phyloP scores from a whole-genome alignment of 768 basidiomycete genomes.

The Suillus lakei region DNA sequence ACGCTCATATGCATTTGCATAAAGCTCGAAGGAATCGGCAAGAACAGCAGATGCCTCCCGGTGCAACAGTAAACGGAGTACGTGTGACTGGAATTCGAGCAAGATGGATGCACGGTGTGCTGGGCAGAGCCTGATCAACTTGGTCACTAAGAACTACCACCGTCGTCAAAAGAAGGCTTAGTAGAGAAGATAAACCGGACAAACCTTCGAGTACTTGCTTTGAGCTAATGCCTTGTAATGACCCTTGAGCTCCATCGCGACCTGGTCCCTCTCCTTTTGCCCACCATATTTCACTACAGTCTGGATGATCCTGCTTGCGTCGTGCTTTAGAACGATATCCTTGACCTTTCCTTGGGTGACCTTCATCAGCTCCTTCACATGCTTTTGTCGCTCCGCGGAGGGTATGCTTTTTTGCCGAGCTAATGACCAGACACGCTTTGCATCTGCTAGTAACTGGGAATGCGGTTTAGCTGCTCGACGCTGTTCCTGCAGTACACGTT shows the following conservation, averaged over 20 bases:
- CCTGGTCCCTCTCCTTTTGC: slow-evolving; percentile 73
- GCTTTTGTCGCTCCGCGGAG: slow-evolving; percentile 71
- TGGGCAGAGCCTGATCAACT: slow-evolving; percentile 79
- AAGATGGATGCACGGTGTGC: slow-evolving; percentile 77
- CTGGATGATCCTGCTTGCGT: slow-evolving; percentile 86
- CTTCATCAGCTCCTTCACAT: slow-evolving; percentile 74
- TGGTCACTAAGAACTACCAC: slow-evolving; percentile 75
- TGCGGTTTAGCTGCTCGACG: slow-evolving; percentile 81
- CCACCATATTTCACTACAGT: slow-evolving; percentile 83
- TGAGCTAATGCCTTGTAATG: slow-evolving; percentile 77
- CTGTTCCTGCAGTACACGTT: slow-evolving; percentile 67
- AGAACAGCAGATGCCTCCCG: slow-evolving; percentile 83
- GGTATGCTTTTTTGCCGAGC: slow-evolving; percentile 75
- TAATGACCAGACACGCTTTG: slow-evolving; percentile 79
- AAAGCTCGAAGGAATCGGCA: slow-evolving; percentile 88
- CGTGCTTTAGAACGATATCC: slow-evolving; percentile 90
- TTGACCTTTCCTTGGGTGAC: slow-evolving; percentile 81
- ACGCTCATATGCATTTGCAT: slow-evolving; percentile 85
- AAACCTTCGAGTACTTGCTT: slow-evolving; percentile 89
- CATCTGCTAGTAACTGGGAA: slow-evolving; percentile 66
- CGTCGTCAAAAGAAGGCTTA: neutral
- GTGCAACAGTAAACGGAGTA: slow-evolving; percentile 81
- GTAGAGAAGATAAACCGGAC: slow-evolving; percentile 14
- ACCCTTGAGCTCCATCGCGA: slow-evolving; percentile 85
- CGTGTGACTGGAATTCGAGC: slow-evolving; percentile 74